Conservation (phyloP, 345 rosid genomes). For the Carallia brachiata region DNA sequence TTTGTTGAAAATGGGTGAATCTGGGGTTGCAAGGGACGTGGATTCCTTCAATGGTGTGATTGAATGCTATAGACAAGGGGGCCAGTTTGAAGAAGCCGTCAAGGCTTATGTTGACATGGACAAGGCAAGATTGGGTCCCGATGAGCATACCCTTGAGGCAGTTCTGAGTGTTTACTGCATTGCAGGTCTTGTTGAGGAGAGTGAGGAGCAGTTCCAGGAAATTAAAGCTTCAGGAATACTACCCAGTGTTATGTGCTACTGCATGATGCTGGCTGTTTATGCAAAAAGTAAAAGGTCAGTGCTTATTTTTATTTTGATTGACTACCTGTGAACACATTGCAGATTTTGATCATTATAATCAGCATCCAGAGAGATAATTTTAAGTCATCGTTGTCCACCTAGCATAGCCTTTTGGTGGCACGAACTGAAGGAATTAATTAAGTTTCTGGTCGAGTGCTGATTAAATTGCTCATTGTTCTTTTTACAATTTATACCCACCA, state of each 20-base stretch:
- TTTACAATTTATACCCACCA: background rate
- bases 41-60: slow-evolving; percentile 86
- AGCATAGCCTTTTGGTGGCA: background rate
- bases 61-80: slow-evolving; percentile 90
- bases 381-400: background rate
- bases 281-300: slow-evolving; percentile 77
- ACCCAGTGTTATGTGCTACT: slow-evolving; percentile 87
- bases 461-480: background rate
- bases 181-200: slow-evolving; percentile 86
- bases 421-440: background rate
- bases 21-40: slow-evolving; percentile 58
- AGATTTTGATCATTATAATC: background rate
- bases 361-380: background rate
- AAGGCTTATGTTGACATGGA: slow-evolving; percentile 88
- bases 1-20: slow-evolving; percentile 58
- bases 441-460: no score
- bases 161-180: slow-evolving; percentile 78
- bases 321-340: slow-evolving; percentile 5
- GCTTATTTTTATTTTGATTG: slow-evolving; percentile 10
- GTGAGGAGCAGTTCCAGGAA: slow-evolving; percentile 88
- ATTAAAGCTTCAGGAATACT: slow-evolving; percentile 73
- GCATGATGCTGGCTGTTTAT: slow-evolving; percentile 92
- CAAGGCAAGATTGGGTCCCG: slow-evolving; percentile 70
- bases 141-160: slow-evolving; percentile 89
- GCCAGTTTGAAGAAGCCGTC: slow-evolving; percentile 87